Evolutionary conservation across 495 filamentous ascomycete genomes (phyloP).

Genomic region (Penicillium desertorum): DNA sequence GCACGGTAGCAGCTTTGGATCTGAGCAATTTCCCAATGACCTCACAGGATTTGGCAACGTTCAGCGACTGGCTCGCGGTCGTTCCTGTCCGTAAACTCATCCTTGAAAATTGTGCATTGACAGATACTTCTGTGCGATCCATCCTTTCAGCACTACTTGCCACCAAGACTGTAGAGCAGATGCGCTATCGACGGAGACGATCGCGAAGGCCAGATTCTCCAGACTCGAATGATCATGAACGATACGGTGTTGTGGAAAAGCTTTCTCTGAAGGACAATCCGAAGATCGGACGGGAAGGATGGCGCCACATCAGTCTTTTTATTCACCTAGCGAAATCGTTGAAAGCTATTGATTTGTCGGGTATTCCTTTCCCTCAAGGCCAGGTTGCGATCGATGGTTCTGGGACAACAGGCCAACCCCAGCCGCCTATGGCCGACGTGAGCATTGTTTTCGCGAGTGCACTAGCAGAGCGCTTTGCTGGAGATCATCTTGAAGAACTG

Average conservation of each 20-base stretch:
- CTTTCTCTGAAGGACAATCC: conserved; percentile 85
- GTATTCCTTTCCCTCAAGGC: conserved; percentile 71
- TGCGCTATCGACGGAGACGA: conserved; percentile 46
- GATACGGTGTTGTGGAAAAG: conserved; percentile 76
- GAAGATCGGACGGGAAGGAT: conserved; percentile 81
- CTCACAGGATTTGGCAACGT: conserved; percentile 74
- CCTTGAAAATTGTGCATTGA: conserved; percentile 82
- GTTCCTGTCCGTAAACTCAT: conserved; percentile 84
- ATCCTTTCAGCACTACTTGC: conserved; percentile 85
- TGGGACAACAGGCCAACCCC: not conserved
- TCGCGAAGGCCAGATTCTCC: conserved; percentile 26
- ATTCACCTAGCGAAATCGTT: conserved; percentile 84
- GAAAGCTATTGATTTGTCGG: conserved; percentile 81
- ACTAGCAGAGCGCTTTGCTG: conserved; percentile 71
- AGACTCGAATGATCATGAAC: conserved; percentile 36
- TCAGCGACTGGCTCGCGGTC: conserved; percentile 91
- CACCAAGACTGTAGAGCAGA: conserved; percentile 63
- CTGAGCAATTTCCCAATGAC: conserved; percentile 81
- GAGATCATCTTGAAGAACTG: conserved; percentile 77
- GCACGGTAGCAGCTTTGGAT: conserved; percentile 77
- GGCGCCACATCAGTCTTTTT: conserved; percentile 89
- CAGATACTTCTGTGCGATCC: conserved; percentile 79
- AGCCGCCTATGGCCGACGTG: conserved; percentile 41
- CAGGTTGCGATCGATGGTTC: conserved; percentile 24
- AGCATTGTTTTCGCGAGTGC: conserved; percentile 67